Conservation (phyloP, 495 filamentous ascomycete species). For the Xylaria castorea region DNA sequence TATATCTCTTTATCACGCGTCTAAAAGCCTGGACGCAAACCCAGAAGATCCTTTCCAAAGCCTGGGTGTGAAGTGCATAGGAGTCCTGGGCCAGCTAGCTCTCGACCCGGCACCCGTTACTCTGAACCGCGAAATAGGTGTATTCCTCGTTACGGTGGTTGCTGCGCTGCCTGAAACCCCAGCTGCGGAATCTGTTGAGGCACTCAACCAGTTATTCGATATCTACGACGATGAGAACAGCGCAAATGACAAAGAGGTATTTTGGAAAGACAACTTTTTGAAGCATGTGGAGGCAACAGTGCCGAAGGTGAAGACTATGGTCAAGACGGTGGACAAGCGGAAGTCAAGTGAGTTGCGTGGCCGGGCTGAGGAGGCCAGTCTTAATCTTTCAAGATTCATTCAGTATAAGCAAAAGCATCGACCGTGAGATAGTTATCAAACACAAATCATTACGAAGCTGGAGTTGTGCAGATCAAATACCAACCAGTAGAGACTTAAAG, state of each 20-base stretch:
- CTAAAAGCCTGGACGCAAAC: constrained; percentile 43
- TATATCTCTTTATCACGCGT: constrained; percentile 65
- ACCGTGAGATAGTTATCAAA: constrained; percentile 18
- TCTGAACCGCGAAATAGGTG: constrained; percentile 62
- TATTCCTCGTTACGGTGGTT: constrained; percentile 63
- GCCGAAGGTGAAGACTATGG: constrained; percentile 58
- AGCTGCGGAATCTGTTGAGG: constrained; percentile 60
- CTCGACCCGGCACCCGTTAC: constrained; percentile 50
- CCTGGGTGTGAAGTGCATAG: constrained; percentile 66
- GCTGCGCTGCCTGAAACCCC: constrained; percentile 51
- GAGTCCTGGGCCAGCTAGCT: constrained; percentile 64
- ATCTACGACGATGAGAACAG: constrained; percentile 65
- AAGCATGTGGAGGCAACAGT: constrained; percentile 59
- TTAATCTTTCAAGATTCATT: constrained; percentile 65
- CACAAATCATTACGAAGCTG: neutral
- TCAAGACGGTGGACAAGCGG: constrained; percentile 63
- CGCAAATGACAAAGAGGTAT: constrained; percentile 63
- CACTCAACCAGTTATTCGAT: constrained; percentile 66
- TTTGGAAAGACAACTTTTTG: constrained; percentile 65
- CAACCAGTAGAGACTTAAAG: neutral
- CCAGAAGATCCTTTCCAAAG: constrained; percentile 56
- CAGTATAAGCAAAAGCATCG: constrained; percentile 63
- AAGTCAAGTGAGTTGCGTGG: constrained; percentile 56
- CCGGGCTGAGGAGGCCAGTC: constrained; percentile 60
- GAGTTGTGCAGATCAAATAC: constrained; percentile 5